These are phyloP conservation scores for Aspergillus ochraceoroseus DNA, from an alignment of 2,329 filamentous ascomycete species.

Conservation along the genomic window DNA sequence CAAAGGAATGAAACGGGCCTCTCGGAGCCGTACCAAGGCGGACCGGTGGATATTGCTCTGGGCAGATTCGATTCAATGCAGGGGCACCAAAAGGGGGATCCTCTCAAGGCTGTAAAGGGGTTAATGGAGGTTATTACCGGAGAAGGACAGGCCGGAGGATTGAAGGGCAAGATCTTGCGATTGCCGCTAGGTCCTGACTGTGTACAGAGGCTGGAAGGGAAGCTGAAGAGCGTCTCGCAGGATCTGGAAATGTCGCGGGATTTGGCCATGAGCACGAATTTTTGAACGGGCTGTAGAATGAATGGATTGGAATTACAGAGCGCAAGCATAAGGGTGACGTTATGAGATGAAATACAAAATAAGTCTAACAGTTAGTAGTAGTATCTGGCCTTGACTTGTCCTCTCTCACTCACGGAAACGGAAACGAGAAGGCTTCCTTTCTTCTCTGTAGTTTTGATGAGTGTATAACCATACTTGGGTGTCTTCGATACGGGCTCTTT, in stretches of 20 bases:
- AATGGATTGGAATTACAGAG: neutral
- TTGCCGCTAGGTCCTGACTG: constrained; percentile 40
- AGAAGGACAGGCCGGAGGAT: constrained; percentile 28
- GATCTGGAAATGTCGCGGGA: constrained; percentile 9
- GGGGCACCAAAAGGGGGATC: constrained; percentile 20
- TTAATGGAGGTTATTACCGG: constrained; percentile 40
- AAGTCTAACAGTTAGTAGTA: no score
- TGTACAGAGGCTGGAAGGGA: constrained; percentile 22
- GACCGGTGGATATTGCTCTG: constrained; percentile 23
- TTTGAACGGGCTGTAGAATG: neutral
- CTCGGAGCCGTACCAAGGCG: constrained; percentile 30
- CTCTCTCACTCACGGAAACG: no score
- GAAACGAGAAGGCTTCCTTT: no score
- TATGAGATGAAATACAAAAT: no score
- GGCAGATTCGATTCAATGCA: constrained; percentile 19
- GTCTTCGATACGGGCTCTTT: no score
- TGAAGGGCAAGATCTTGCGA: constrained; percentile 35
- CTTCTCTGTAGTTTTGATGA: no score
- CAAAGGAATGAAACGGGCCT: constrained; percentile 27
- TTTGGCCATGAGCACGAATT: constrained; percentile 12
- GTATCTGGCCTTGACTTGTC: no score
- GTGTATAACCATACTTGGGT: no score
- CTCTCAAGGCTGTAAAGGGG: constrained; percentile 27
- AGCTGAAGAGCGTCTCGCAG: constrained; percentile 8
- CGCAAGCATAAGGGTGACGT: neutral